phyloP scores from a whole-genome alignment of 2,329 filamentous ascomycete species.

The Colletotrichum lupini region DNA sequence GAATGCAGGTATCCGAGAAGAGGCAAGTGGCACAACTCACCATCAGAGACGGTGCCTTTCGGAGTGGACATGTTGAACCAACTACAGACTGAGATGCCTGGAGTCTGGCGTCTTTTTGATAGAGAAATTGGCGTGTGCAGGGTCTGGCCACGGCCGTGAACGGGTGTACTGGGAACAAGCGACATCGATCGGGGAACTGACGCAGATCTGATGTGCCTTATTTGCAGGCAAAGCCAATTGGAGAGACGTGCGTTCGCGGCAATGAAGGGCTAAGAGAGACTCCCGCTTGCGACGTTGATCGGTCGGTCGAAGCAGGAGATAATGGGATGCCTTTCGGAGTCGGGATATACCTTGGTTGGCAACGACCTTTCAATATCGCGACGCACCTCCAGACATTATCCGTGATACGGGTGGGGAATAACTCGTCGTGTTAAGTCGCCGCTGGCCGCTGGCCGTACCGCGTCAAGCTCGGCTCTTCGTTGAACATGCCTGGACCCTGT shows the following conservation, averaged over 20 bases:
- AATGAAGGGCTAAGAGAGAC: conserved; percentile 28
- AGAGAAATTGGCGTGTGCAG: conserved; percentile 3
- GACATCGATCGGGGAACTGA: not conserved
- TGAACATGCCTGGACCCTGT: conserved; percentile 29
- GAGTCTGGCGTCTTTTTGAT: not conserved
- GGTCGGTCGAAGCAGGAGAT: not conserved
- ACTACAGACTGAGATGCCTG: conserved; percentile 15
- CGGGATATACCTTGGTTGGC: conserved; percentile 27
- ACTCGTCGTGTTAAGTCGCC: conserved; percentile 25
- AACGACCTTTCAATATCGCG: conserved; percentile 9
- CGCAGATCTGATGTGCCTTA: conserved; percentile 30
- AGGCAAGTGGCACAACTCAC: conserved; percentile 29
- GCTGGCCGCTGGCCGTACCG: conserved; percentile 24
- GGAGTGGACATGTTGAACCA: conserved; percentile 24
- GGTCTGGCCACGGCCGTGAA: conserved; percentile 21
- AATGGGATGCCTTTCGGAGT: conserved; percentile 5
- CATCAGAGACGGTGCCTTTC: conserved; percentile 21
- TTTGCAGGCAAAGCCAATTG: conserved; percentile 20
- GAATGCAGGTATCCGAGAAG: conserved; percentile 33
- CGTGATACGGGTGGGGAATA: conserved; percentile 29
- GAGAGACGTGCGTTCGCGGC: conserved; percentile 29
- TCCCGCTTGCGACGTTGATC: conserved; percentile 29
- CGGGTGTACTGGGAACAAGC: conserved; percentile 18
- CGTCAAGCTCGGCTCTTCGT: conserved; percentile 22
- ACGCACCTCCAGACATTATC: conserved; percentile 27